phyloP scores from a whole-genome alignment of 2,329 filamentous ascomycete species.

The Fusarium sp. region DNA sequence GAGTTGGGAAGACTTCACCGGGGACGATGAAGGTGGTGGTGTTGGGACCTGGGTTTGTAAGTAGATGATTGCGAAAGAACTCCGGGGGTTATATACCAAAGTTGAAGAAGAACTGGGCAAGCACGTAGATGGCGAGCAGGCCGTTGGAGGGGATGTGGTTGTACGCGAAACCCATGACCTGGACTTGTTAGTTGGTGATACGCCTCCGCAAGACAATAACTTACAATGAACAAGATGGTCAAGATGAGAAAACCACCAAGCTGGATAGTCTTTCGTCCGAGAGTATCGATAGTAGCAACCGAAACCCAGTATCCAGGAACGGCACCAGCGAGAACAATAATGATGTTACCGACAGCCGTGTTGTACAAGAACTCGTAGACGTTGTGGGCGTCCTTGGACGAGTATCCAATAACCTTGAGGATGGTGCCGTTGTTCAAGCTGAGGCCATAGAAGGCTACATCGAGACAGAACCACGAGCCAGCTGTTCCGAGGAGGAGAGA shows the following conservation, averaged over 20 bases:
- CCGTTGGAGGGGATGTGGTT: slow-evolving; percentile 62
- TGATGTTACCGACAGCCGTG: slow-evolving; percentile 81
- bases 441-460: slow-evolving; percentile 72
- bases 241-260: slow-evolving; percentile 70
- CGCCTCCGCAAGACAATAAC: background rate
- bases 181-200: background rate
- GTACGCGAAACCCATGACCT: slow-evolving; percentile 71
- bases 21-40: slow-evolving; percentile 68
- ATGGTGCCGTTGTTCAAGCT: slow-evolving; percentile 82
- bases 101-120: slow-evolving; percentile 70
- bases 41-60: slow-evolving; percentile 57
- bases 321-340: slow-evolving; percentile 80
- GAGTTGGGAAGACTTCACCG: slow-evolving; percentile 66
- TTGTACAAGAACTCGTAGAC: slow-evolving; percentile 78
- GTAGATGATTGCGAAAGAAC: background rate
- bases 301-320: slow-evolving; percentile 87
- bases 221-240: slow-evolving; percentile 66
- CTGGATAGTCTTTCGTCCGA: slow-evolving; percentile 83
- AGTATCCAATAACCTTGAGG: slow-evolving; percentile 77
- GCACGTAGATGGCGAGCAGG: slow-evolving; percentile 65
- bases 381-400: slow-evolving; percentile 57
- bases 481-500: slow-evolving; percentile 81
- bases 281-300: slow-evolving; percentile 76
- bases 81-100: slow-evolving; percentile 59
- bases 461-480: slow-evolving; percentile 84